Percentiles rank a stretch among this genome's conserved stretches.
Evolutionary conservation across 163 green algal genomes (phyloP).

Genomic region (Scenedesmus sp.): DNA sequence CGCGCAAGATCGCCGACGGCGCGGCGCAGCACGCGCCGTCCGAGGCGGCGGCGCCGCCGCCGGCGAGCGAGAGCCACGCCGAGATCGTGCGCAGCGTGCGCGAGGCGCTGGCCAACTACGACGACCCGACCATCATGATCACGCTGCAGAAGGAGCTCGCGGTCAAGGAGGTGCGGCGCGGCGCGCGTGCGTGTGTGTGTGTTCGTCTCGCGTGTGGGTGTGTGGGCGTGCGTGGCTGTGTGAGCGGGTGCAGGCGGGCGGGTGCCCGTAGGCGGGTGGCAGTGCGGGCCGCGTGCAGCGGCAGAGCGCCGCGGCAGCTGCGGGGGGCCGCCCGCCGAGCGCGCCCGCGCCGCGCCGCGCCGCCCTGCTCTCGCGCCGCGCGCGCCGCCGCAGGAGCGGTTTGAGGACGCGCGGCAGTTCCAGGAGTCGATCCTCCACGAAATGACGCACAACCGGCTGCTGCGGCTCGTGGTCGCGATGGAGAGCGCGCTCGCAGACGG

Average conservation of each 20-base stretch:
- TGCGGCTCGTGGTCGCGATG: slow-evolving; percentile 54
- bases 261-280: too few relatives aligned
- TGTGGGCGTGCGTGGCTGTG: too few relatives aligned
- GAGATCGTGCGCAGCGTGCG: slow-evolving; percentile 59
- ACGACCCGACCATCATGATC: slow-evolving; percentile 63
- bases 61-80: slow-evolving; percentile 26
- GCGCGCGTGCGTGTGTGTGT: too few relatives aligned
- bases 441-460: slow-evolving; percentile 53
- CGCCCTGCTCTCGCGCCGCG: too few relatives aligned
- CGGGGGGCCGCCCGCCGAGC: too few relatives aligned
- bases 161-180: too few relatives aligned
- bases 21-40: slow-evolving; percentile 6
- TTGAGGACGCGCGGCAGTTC: slow-evolving; percentile 56
- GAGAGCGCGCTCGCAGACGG: slow-evolving; percentile 49
- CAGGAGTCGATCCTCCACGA: slow-evolving; percentile 54
- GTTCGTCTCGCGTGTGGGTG: too few relatives aligned
- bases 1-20: slow-evolving; percentile 53
- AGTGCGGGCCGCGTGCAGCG: too few relatives aligned
- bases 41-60: slow-evolving; percentile 1
- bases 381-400: too few relatives aligned
- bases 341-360: too few relatives aligned
- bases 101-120: slow-evolving; percentile 57
- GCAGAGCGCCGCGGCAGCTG: too few relatives aligned
- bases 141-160: slow-evolving; percentile 67
- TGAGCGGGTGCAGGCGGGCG: too few relatives aligned